These are phyloP conservation scores for Panus rudis DNA, from an alignment of 768 basidiomycete genomes.

Conservation along the genomic window DNA sequence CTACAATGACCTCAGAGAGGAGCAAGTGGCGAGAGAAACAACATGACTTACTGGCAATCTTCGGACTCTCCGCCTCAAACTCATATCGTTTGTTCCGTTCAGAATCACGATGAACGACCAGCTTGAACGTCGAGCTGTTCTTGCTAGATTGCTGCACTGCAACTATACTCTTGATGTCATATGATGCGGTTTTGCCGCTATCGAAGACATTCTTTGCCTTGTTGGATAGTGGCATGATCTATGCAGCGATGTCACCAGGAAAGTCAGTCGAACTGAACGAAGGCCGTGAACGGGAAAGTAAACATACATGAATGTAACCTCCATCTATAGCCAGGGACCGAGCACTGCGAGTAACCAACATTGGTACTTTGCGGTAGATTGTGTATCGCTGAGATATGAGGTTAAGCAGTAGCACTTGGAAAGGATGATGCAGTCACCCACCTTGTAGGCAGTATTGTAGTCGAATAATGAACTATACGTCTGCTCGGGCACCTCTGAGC, in stretches of 20 bases:
- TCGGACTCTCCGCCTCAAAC: constrained; percentile 89
- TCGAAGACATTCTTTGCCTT: constrained; percentile 79
- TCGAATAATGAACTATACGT: constrained; percentile 61
- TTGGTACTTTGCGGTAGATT: constrained; percentile 91
- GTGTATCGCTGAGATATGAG: constrained; percentile 63
- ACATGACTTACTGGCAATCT: constrained; percentile 58
- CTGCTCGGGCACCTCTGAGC: constrained; percentile 54
- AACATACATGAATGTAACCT: constrained; percentile 78
- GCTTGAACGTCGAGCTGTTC: constrained; percentile 78
- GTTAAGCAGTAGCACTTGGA: not conserved
- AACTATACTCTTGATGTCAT: constrained; percentile 83
- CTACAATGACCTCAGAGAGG: constrained; percentile 28
- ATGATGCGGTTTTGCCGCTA: constrained; percentile 85
- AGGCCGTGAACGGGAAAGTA: not conserved
- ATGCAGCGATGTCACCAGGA: constrained; percentile 11
- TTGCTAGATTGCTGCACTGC: constrained; percentile 81
- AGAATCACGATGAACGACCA: constrained; percentile 67
- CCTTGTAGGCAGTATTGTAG: constrained; percentile 83
- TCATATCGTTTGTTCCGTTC: constrained; percentile 87
- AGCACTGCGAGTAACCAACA: constrained; percentile 86
- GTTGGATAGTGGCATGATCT: constrained; percentile 87
- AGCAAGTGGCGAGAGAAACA: not conserved
- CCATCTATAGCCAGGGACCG: constrained; percentile 92
- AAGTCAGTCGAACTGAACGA: not conserved
- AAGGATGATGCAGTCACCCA: constrained; percentile 16